Evolutionary conservation across 2,329 filamentous ascomycete genomes (phyloP), one percentile per base, ranked within the genome.

Genomic region (Akanthomyces muscarius): DNA sequence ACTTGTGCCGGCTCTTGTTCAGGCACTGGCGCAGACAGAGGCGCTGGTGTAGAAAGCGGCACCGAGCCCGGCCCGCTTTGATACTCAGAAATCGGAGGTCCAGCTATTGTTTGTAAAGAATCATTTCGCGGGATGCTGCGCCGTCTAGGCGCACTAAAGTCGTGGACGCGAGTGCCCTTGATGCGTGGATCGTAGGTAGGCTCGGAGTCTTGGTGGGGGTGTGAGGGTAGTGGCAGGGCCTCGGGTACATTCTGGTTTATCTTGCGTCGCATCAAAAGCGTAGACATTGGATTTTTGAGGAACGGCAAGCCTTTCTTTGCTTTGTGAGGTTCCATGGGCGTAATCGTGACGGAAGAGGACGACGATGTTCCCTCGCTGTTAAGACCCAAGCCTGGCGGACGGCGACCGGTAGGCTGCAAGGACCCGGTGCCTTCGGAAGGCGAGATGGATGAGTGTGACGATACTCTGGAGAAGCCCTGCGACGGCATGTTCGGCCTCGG

Each of bases 81-180:
- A 44, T 54, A 25, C n/a, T 53, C 50, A n/a, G 58, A n/a, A 38
- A 13, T 13, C 7, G 50, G 16, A 13, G 41, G 58, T 14, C n/a
- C 18, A 6, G 41, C 18, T 25, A 11, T 13, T 28, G 28, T 14
- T 33, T 61, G 60, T 18, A 41, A 6, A 28, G 51, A 48, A 14
- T 56, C 51, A 28, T 42, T 62, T 36, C 60, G 51, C 1, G 42
- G 60, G 16, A 55, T 42, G 5, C 52, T 62, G 23, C 60, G 60
- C 25, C 78, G 79, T 56, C 82, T 75, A 5, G 83, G 83, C 0
- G 80, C 82, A 66, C 83, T 85, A 66, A 85, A 86, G 71, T 83
- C 84, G 70, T 87, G 85, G 51, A 86, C 79, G 56, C 78, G 76
- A 6, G 80, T 87, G 50, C 81, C 85, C 66, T 80, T 78, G 65